Percentiles rank a stretch among this genome's conserved stretches.
Evolutionary conservation across 2,329 filamentous ascomycete species (phyloP).

Genomic region (Paecilomyces variotii): DNA sequence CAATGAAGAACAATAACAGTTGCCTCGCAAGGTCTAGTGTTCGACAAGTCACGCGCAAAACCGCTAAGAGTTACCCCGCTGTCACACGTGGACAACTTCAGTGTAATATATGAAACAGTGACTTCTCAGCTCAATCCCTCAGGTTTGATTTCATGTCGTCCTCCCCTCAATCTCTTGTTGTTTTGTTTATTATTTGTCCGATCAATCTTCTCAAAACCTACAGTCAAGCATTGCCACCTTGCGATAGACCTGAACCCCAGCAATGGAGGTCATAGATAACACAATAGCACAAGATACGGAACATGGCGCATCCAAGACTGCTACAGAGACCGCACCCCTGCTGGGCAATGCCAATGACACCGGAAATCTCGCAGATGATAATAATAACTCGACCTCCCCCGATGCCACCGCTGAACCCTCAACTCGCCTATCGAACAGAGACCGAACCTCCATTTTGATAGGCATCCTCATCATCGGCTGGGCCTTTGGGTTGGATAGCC

Average conservation of each 20-base stretch:
- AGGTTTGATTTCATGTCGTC: background rate
- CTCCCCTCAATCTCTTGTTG: background rate
- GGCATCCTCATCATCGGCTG: constrained; percentile 58
- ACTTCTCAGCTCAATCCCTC: background rate
- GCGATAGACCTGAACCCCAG: background rate
- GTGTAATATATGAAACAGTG: too few relatives aligned
- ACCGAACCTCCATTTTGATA: constrained; percentile 52
- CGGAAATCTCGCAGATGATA: background rate
- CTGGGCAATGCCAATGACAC: background rate
- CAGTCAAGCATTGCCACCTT: background rate
- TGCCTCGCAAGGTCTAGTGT: background rate
- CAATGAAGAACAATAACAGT: background rate
- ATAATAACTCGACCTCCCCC: background rate
- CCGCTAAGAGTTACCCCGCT: background rate
- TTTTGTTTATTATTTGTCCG: too few relatives aligned
- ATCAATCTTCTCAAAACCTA: background rate
- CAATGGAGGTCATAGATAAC: background rate
- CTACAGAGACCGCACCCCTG: background rate
- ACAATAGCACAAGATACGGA: background rate
- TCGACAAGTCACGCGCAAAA: background rate
- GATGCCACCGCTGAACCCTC: background rate
- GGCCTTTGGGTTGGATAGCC: constrained; percentile 55
- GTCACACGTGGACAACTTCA: background rate
- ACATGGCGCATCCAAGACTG: background rate
- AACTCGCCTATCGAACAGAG: constrained; percentile 13